Base-by-base conservation (phyloP, 2,329 filamentous ascomycete species). In the Cryphonectria carpinicola region DNA sequence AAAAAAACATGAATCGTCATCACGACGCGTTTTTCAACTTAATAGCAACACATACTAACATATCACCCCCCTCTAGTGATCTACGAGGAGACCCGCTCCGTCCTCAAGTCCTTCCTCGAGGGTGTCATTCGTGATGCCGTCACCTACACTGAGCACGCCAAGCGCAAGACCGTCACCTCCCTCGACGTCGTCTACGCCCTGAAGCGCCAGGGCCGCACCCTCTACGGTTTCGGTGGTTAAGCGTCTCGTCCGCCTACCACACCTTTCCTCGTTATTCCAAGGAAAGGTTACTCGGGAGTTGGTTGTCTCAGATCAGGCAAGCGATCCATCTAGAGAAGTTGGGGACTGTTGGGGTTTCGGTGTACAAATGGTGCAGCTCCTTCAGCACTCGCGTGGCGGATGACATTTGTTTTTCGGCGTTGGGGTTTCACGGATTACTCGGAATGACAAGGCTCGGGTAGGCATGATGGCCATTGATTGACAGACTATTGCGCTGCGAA, bases 71-170 rank as follows among this genome's bases (percentile, higher is more conserved):
- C 43, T 71, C 64, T 76, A 88, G 87, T 93, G 91, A 93, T 93
- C 86, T 93, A 93, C 87, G 91, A 93, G 82, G 90, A 94, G 87
- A 93, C 92, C 78, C 91, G 92, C 81, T 90, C 90, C 88, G 92
- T 93, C 79, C 87, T 94, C 79, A 93, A 93, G 89, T 91, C 91
- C 82, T 93, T 93, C 90, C 90, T 94, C 77, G 92, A 93, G 84
- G 88, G 90, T 82, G 91, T 94, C 82, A 93, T 94, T 81, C 89
- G 91, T 83, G 91, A 93, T 78, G 90, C 91, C 74, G 89, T 93
- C 84, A 93, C 91, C 81, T 93, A 93, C 87, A 93, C 91, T 77
- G 91, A 93, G 86, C 91, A 93, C 88, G 90, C 90, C 82, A 93
- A 93, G 90, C 88, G 91, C 84, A 91, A 91, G 87, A 91, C 89